A percentile compares a stretch with the other conserved stretches of the same genome.
These are phyloP conservation scores for Phytophthora europaea DNA, from an alignment of 352 stramenopile genomes.

Conservation along the genomic window DNA sequence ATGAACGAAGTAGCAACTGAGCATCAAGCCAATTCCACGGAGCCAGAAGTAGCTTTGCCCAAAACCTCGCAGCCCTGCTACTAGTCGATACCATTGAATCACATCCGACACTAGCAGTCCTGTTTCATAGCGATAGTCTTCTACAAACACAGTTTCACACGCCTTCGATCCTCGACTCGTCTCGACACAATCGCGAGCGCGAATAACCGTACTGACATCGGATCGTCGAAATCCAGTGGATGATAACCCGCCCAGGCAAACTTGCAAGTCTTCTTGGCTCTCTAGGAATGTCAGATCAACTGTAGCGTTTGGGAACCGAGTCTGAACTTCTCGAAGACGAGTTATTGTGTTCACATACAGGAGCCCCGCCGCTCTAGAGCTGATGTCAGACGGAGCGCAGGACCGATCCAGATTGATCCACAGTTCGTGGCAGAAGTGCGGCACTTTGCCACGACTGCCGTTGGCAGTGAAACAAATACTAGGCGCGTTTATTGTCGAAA, in stretches of 20 bases:
- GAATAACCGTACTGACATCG: conserved; percentile 38
- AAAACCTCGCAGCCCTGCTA: conserved; percentile 32
- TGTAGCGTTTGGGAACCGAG: conserved; percentile 11
- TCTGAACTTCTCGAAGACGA: conserved; percentile 13
- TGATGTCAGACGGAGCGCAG: conserved; percentile 9
- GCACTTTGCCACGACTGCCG: background rate
- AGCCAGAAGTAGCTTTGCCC: conserved; percentile 57
- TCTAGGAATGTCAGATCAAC: conserved; percentile 38
- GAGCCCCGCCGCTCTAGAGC: background rate
- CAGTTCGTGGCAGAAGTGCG: conserved; percentile 33
- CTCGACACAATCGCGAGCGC: conserved; percentile 22
- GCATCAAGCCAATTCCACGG: conserved; percentile 31
- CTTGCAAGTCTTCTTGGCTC: conserved; percentile 36
- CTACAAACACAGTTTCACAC: conserved; percentile 48
- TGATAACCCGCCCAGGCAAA: conserved; percentile 11
- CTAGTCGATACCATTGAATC: conserved; percentile 37
- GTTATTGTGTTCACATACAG: conserved; percentile 29
- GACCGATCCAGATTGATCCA: conserved; percentile 38
- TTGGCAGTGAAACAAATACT: conserved; percentile 36
- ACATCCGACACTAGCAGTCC: conserved; percentile 30
- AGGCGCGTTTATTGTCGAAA: background rate
- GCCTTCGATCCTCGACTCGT: background rate
- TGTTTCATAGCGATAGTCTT: conserved; percentile 58
- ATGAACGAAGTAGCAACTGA: conserved; percentile 33
- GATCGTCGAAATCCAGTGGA: conserved; percentile 23